Conservation (phyloP, 306 rosid genomes). For the Gastrolobium bilobum region DNA sequence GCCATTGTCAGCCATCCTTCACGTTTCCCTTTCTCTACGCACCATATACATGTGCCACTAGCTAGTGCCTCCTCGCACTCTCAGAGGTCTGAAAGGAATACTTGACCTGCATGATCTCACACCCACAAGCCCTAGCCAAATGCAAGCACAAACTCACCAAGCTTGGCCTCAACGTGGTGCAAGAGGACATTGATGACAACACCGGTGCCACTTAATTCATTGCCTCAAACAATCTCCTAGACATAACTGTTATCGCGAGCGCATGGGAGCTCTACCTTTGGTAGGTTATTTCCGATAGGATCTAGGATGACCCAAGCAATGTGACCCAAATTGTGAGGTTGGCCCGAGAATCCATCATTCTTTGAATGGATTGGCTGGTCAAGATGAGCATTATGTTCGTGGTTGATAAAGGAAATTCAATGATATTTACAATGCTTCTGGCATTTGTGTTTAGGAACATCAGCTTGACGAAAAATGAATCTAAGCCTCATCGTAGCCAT, state of each 20-base stretch:
- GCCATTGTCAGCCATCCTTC: no score
- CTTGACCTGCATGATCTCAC: slow-evolving; percentile 85
- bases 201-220: slow-evolving; percentile 93
- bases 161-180: slow-evolving; percentile 85
- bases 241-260: slow-evolving; percentile 89
- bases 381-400: slow-evolving; percentile 96
- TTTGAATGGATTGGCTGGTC: slow-evolving; percentile 86
- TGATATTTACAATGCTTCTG: slow-evolving; percentile 84
- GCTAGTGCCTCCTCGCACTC: slow-evolving; percentile 75
- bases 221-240: slow-evolving; percentile 71
- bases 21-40: no score
- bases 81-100: slow-evolving; percentile 88
- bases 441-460: slow-evolving; percentile 94
- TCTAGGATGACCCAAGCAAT: slow-evolving; percentile 93
- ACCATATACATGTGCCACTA: no score
- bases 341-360: slow-evolving; percentile 92
- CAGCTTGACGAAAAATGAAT: slow-evolving; percentile 92
- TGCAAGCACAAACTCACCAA: slow-evolving; percentile 86
- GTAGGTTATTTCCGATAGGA: slow-evolving; percentile 71
- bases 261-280: slow-evolving; percentile 88
- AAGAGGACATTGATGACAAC: slow-evolving; percentile 94
- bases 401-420: slow-evolving; percentile 87
- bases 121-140: slow-evolving; percentile 92
- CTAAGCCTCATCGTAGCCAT: slow-evolving; percentile 86
- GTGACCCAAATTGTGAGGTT: slow-evolving; percentile 94